These are phyloP conservation scores for Gymnopilus dilepis DNA, from an alignment of 768 basidiomycete species.

Conservation along the genomic window DNA sequence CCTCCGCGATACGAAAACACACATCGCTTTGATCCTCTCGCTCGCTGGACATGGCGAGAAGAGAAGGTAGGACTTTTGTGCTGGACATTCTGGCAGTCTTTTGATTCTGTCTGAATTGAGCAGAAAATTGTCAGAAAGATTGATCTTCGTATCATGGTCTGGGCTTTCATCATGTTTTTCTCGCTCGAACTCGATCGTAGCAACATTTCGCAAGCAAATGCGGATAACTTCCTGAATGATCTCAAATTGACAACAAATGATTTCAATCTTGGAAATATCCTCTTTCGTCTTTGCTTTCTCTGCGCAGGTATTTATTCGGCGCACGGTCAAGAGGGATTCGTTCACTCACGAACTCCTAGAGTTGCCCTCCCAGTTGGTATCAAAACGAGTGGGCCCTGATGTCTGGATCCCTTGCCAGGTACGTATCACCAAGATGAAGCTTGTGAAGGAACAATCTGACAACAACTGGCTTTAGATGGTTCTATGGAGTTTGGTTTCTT, in stretches of 20 bases:
- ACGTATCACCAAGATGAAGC: constrained; percentile 22
- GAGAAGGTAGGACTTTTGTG: constrained; percentile 48
- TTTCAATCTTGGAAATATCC: constrained; percentile 66
- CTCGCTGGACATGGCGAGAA: constrained; percentile 76
- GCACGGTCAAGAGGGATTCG: background rate
- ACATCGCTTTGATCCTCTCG: constrained; percentile 66
- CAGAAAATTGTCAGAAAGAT: constrained; percentile 62
- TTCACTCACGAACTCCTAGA: constrained; percentile 35
- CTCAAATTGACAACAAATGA: constrained; percentile 65
- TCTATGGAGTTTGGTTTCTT: constrained; percentile 60
- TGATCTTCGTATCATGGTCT: constrained; percentile 63
- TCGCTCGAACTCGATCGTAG: constrained; percentile 60
- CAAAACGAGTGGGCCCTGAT: constrained; percentile 72
- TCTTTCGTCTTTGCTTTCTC: constrained; percentile 56
- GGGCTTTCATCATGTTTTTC: constrained; percentile 71
- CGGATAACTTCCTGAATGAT: constrained; percentile 71
- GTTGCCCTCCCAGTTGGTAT: constrained; percentile 70
- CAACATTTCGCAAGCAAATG: constrained; percentile 70
- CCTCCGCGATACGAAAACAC: constrained; percentile 61
- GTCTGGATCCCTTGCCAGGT: constrained; percentile 68
- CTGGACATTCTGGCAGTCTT: background rate
- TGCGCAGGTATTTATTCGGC: constrained; percentile 37
- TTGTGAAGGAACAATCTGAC: background rate
- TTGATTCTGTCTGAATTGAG: background rate
- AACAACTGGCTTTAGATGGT: constrained; percentile 42